A percentile compares a stretch with the other conserved stretches of the same genome.
phyloP scores from a whole-genome alignment of 441 rosid species.

The Adansonia rubrostipa region DNA sequence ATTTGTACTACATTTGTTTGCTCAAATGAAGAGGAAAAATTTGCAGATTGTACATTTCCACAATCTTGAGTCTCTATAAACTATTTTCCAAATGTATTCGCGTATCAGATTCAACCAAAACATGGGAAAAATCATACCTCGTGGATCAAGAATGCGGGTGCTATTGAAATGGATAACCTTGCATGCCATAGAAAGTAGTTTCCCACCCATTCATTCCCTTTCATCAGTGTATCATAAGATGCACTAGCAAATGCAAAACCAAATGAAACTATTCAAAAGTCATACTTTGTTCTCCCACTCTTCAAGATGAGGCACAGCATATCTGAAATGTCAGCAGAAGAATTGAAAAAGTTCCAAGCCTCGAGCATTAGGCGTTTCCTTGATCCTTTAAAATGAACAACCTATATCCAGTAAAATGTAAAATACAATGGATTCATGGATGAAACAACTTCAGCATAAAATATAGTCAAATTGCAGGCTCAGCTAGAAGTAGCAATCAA shows the following conservation, averaged over 20 bases:
- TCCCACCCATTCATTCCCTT: neutral
- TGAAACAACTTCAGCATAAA: constrained; percentile 7
- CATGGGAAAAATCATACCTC: neutral
- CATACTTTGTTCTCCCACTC: constrained; percentile 95
- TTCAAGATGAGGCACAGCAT: constrained; percentile 81
- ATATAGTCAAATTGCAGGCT: neutral
- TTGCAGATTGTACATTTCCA: constrained; percentile 14
- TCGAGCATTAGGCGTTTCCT: constrained; percentile 96
- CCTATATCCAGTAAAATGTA: constrained; percentile 43
- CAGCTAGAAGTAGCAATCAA: neutral
- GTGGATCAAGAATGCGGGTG: neutral
- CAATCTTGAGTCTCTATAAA: neutral
- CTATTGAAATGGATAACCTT: neutral
- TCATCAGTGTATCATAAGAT: neutral
- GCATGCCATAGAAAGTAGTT: neutral
- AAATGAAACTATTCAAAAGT: constrained; percentile 52
- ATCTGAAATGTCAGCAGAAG: constrained; percentile 59
- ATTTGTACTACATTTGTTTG: constrained; percentile 4
- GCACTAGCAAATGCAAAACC: neutral
- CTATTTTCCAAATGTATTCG: neutral
- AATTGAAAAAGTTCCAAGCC: constrained; percentile 77
- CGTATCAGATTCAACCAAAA: neutral
- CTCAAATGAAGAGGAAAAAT: neutral
- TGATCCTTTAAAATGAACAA: constrained; percentile 94
- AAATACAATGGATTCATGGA: neutral